These are phyloP conservation scores for Phylloporus sp. DNA, from an alignment of 768 basidiomycete genomes.

Conservation along the genomic window DNA sequence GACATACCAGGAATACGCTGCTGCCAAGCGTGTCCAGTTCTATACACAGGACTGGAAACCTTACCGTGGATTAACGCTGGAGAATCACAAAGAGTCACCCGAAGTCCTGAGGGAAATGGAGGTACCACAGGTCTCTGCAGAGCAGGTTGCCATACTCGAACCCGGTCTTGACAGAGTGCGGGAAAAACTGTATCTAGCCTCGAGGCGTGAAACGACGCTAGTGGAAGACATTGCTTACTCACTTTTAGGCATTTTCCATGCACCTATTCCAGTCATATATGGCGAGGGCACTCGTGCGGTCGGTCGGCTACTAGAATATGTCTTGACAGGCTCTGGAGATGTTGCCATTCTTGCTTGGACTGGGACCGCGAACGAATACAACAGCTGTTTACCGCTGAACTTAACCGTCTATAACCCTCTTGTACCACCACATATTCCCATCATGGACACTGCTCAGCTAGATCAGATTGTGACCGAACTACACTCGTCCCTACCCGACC, in stretches of 20 bases:
- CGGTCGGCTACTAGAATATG: no score
- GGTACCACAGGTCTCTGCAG: neutral
- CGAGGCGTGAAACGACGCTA: no score
- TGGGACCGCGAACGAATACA: no score
- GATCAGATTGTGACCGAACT: no score
- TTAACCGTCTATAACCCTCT: no score
- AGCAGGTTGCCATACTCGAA: neutral
- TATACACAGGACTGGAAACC: slow-evolving; percentile 13
- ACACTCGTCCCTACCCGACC: neutral
- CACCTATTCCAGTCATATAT: no score
- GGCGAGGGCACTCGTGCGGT: no score
- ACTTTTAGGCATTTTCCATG: slow-evolving; percentile 12
- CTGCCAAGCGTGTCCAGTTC: slow-evolving; percentile 8
- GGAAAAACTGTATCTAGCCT: neutral
- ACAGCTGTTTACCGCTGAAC: no score
- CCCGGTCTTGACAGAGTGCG: slow-evolving; percentile 12
- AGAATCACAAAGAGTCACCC: neutral
- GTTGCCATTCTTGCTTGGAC: no score
- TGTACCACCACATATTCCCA: no score
- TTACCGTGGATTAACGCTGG: neutral
- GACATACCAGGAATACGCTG: slow-evolving; percentile 6
- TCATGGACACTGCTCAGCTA: no score
- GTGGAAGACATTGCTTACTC: slow-evolving; percentile 10
- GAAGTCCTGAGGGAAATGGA: neutral
- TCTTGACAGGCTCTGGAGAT: no score